Evolutionary conservation across 2,329 filamentous ascomycete species (phyloP).

Genomic region (Alternaria gaisen): DNA sequence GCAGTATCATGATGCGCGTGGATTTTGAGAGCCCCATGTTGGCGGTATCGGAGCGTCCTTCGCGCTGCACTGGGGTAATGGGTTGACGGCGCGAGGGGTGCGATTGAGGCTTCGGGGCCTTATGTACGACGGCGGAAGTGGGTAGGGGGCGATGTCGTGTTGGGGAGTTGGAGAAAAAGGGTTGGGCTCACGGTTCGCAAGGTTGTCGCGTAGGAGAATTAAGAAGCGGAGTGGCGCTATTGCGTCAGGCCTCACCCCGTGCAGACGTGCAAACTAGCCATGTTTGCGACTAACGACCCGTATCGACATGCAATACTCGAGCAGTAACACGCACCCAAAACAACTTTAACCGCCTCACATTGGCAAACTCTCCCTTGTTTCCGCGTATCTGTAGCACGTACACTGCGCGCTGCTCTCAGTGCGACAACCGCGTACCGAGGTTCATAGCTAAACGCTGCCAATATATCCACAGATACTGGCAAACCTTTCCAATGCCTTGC

Average conservation of each 20-base stretch:
- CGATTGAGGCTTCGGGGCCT: not conserved
- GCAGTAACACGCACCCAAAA: too few relatives aligned
- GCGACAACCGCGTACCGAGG: not conserved
- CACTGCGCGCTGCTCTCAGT: not conserved
- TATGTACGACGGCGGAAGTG: not conserved
- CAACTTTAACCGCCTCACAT: not conserved
- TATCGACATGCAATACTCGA: not conserved
- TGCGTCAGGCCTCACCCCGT: slow-evolving; percentile 9
- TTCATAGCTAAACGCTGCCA: not conserved
- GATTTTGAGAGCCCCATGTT: slow-evolving; percentile 90
- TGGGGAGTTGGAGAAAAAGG: not conserved
- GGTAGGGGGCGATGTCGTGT: not conserved
- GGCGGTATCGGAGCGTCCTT: slow-evolving; percentile 23
- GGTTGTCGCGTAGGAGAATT: slow-evolving; percentile 6
- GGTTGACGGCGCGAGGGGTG: not conserved
- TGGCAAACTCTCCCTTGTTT: not conserved
- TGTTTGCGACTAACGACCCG: not conserved
- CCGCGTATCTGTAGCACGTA: not conserved
- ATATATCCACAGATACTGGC: not conserved
- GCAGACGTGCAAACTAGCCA: not conserved
- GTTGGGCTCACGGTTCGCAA: slow-evolving; percentile 2
- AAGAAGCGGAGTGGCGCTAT: slow-evolving; percentile 4
- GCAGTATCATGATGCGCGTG: slow-evolving; percentile 89
- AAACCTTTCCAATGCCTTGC: slow-evolving; percentile 1
- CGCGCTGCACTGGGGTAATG: not conserved